phyloP scores from a whole-genome alignment of 768 basidiomycete genomes.

The Termitomyces sp. region DNA sequence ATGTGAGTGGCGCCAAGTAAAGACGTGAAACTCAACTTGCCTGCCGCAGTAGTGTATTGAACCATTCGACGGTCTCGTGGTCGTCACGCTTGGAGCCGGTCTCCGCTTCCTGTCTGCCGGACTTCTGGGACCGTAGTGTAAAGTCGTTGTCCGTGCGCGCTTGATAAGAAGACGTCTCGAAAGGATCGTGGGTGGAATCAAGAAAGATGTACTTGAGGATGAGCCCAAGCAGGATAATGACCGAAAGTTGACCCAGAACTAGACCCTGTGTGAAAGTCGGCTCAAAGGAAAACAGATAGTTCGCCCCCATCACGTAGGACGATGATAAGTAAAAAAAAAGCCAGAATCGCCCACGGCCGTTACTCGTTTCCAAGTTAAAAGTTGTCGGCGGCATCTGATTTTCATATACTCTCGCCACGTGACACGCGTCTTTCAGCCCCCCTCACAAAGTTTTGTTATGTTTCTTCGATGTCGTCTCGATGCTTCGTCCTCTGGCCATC shows the following conservation, averaged over 20 bases:
- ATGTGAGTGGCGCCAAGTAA: neutral
- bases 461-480: neutral
- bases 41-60: conserved; percentile 83
- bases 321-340: neutral
- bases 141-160: conserved; percentile 50
- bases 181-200: conserved; percentile 61
- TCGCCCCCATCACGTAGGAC: conserved; percentile 37
- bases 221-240: conserved; percentile 69
- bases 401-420: neutral
- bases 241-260: conserved; percentile 86
- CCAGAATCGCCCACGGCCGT: neutral
- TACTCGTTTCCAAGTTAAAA: neutral
- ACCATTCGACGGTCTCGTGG: conserved; percentile 85
- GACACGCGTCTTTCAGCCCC: neutral
- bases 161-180: conserved; percentile 56
- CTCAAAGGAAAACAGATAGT: conserved; percentile 69
- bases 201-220: conserved; percentile 96
- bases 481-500: conserved; percentile 43
- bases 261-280: conserved; percentile 96
- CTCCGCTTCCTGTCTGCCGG: conserved; percentile 15
- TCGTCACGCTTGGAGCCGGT: conserved; percentile 22
- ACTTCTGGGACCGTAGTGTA: conserved; percentile 33
- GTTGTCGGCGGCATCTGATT: conserved; percentile 5
- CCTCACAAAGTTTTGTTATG: neutral
- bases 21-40: conserved; percentile 31